These are phyloP conservation scores for Durio zibethinus DNA, from an alignment of 345 rosid genomes.

Conservation along the genomic window DNA sequence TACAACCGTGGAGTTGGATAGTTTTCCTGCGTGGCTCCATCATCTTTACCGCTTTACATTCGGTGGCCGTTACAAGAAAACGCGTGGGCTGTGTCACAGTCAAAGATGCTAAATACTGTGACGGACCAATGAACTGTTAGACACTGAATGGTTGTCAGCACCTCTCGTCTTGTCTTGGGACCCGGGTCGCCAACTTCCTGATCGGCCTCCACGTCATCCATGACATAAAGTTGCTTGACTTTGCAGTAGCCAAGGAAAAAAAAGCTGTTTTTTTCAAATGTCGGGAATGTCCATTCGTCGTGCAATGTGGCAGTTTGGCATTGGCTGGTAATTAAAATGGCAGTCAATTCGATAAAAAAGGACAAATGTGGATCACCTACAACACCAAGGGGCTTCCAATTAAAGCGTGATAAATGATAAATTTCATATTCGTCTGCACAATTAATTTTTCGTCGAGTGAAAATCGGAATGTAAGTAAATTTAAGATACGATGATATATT, in stretches of 20 bases:
- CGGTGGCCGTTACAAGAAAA: conserved; percentile 16
- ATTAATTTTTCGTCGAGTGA: no score
- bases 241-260: neutral
- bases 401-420: no score
- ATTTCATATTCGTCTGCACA: no score
- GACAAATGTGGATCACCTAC: no score
- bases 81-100: neutral
- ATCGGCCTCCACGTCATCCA: conserved; percentile 11
- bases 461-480: no score
- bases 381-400: no score
- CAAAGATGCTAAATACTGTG: neutral
- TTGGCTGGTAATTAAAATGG: no score
- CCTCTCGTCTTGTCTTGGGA: neutral
- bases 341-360: no score
- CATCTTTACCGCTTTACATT: conserved; percentile 15
- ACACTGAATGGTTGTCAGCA: neutral
- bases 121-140: neutral
- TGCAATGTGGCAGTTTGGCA: no score
- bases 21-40: conserved; percentile 17
- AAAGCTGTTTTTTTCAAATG: neutral
- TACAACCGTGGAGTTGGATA: neutral
- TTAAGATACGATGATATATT: no score
- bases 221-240: conserved; percentile 1
- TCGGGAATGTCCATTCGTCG: neutral
- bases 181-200: neutral